These are phyloP conservation scores for Podila epigama DNA, from an alignment of 192 early-diverging fungal genomes.

Conservation along the genomic window DNA sequence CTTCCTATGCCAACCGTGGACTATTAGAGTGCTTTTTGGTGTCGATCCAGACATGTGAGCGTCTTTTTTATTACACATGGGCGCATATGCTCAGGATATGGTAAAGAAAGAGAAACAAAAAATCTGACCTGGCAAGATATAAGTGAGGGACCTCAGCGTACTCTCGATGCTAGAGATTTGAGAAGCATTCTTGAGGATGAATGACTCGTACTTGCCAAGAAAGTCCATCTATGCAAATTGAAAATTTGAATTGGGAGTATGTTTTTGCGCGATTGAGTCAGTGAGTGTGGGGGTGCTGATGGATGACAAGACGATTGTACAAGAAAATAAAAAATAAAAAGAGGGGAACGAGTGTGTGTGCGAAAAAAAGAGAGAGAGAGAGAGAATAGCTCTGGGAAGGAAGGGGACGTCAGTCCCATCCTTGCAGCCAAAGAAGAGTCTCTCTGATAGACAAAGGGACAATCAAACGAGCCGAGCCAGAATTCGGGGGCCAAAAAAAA, in stretches of 20 bases:
- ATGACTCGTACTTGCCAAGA: constrained; percentile 79
- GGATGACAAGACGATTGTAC: not conserved
- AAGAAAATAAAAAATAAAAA: no score
- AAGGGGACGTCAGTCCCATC: no score
- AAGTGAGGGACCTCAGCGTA: constrained; percentile 84
- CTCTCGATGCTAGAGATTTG: constrained; percentile 90
- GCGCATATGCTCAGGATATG: not conserved
- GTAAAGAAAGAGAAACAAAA: not conserved
- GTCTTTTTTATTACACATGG: not conserved
- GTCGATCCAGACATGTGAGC: not conserved
- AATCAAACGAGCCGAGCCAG: no score
- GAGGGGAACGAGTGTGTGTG: not conserved
- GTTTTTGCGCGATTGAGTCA: not conserved
- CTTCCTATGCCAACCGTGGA: not conserved
- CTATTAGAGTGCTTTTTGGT: not conserved
- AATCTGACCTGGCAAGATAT: constrained; percentile 82
- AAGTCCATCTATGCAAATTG: constrained; percentile 52
- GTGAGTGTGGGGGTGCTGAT: not conserved
- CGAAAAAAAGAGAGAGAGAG: no score
- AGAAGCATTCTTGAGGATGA: constrained; percentile 87
- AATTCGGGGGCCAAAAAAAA: not conserved
- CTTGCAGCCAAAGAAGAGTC: no score
- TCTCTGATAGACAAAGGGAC: no score
- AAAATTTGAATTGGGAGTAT: no score
- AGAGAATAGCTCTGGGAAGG: no score